These are phyloP conservation scores for Parathielavia hyrcaniae DNA, from an alignment of 495 filamentous ascomycete genomes.

Conservation along the genomic window DNA sequence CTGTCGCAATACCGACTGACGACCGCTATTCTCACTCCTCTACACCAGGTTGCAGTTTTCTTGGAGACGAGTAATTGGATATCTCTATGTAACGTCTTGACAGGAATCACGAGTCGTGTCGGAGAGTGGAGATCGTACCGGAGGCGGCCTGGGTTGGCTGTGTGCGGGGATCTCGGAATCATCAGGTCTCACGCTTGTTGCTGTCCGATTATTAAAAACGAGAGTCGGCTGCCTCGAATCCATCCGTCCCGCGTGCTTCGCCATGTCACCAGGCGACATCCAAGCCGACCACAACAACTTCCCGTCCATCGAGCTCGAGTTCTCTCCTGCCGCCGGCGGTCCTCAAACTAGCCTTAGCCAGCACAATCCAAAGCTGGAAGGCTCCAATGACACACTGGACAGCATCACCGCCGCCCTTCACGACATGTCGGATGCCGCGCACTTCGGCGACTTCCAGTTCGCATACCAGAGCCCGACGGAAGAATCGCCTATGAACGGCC, in stretches of 20 bases:
- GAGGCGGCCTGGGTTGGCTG: slow-evolving; percentile 14
- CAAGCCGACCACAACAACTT: slow-evolving; percentile 24
- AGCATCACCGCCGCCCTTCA: slow-evolving; percentile 28
- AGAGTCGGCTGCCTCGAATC: neutral
- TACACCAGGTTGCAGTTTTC: neutral
- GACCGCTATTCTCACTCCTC: neutral
- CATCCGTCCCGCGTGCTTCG: slow-evolving; percentile 1
- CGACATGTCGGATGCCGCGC: slow-evolving; percentile 33
- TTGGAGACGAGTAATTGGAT: slow-evolving; percentile 25
- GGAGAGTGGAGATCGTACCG: slow-evolving; percentile 25
- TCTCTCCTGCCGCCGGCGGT: slow-evolving; percentile 24
- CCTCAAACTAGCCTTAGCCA: slow-evolving; percentile 22
- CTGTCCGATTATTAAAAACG: neutral
- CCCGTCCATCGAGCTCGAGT: slow-evolving; percentile 27
- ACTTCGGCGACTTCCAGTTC: slow-evolving; percentile 45
- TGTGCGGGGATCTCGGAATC: slow-evolving; percentile 23
- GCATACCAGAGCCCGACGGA: slow-evolving; percentile 38
- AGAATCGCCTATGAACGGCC: slow-evolving; percentile 37
- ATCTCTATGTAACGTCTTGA: slow-evolving; percentile 14
- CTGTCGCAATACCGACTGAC: neutral
- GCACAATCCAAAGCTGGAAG: slow-evolving; percentile 30
- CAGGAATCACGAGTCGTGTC: slow-evolving; percentile 18
- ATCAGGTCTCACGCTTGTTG: slow-evolving; percentile 13
- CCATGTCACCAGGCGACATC: slow-evolving; percentile 29
- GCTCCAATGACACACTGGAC: slow-evolving; percentile 25